Evolutionary conservation across 306 rosid genomes (phyloP).

Genomic region (Vachellia collinsii): DNA sequence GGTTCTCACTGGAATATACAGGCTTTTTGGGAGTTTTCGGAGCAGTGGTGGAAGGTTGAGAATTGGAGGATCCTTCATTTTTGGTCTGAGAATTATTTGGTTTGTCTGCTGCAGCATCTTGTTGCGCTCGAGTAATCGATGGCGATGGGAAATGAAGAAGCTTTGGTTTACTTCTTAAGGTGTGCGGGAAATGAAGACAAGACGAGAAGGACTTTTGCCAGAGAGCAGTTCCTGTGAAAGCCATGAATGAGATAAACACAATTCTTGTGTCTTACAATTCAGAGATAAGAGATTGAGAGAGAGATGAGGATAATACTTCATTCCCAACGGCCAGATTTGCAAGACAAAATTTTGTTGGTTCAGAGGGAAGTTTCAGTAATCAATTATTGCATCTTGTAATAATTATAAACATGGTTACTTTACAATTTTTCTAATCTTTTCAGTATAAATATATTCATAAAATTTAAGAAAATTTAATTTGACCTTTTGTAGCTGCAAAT

Average conservation of each 20-base stretch:
- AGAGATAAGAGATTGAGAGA: conserved; percentile 43
- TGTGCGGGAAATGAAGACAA: conserved; percentile 46
- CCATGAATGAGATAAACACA: conserved; percentile 62
- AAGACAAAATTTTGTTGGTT: conserved; percentile 21
- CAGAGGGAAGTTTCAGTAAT: neutral
- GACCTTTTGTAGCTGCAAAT: too few species aligned
- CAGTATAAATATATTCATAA: neutral
- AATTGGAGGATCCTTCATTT: conserved; percentile 51
- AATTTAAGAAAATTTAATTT: too few species aligned
- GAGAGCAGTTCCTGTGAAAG: conserved; percentile 50
- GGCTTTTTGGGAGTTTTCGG: conserved; percentile 73
- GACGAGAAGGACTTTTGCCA: conserved; percentile 50
- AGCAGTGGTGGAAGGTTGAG: conserved; percentile 59
- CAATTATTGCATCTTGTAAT: neutral
- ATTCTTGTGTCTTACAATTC: conserved; percentile 30
- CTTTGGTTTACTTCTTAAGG: conserved; percentile 47
- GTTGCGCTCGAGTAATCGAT: conserved; percentile 61
- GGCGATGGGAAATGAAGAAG: conserved; percentile 33
- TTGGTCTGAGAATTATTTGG: conserved; percentile 46
- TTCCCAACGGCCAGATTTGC: conserved; percentile 35
- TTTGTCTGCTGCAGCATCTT: conserved; percentile 58
- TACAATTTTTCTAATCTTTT: too few species aligned
- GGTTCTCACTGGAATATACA: conserved; percentile 82
- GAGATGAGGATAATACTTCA: conserved; percentile 3
- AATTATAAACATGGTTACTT: too few species aligned